phyloP scores from a whole-genome alignment of 2,329 filamentous ascomycete species.

The Sclerotinia subarctica region DNA sequence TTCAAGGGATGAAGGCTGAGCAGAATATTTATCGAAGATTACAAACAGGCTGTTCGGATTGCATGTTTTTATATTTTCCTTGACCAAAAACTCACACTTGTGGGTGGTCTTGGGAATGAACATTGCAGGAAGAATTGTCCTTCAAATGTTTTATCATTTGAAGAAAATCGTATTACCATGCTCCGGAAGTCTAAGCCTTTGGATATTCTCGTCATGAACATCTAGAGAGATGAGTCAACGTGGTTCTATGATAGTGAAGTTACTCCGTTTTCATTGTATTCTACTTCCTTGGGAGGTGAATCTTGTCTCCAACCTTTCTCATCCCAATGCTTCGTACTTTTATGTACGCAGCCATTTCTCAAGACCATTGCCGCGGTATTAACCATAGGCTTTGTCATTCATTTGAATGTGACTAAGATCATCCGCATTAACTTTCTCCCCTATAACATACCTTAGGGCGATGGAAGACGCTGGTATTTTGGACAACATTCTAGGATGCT shows the following conservation, averaged over 20 bases:
- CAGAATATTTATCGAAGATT: slow-evolving; percentile 35
- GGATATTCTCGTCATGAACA: slow-evolving; percentile 22
- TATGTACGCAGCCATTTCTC: slow-evolving; percentile 40
- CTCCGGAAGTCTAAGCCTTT: slow-evolving; percentile 33
- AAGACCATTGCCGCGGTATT: slow-evolving; percentile 52
- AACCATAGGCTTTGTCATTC: slow-evolving; percentile 48
- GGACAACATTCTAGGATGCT: slow-evolving; percentile 32
- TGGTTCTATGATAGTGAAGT: slow-evolving; percentile 40
- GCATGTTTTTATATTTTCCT: slow-evolving; percentile 31
- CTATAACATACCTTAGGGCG: slow-evolving; percentile 36
- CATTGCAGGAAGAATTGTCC: slow-evolving; percentile 28
- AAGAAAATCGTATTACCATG: slow-evolving; percentile 35
- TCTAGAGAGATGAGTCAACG: slow-evolving; percentile 34
- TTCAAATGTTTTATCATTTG: slow-evolving; percentile 26
- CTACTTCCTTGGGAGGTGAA: slow-evolving; percentile 34
- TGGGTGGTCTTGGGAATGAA: slow-evolving; percentile 41
- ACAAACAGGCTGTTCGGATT: slow-evolving; percentile 38
- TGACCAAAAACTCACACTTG: not conserved
- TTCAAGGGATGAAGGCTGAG: slow-evolving; percentile 31
- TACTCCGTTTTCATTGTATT: slow-evolving; percentile 43
- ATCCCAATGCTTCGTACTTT: slow-evolving; percentile 33
- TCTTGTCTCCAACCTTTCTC: slow-evolving; percentile 46
- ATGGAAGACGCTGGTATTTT: slow-evolving; percentile 38
- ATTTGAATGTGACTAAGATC: slow-evolving; percentile 51
- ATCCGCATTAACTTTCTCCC: slow-evolving; percentile 66